phyloP scores from a whole-genome alignment of 495 filamentous ascomycete species.

The Neurospora sp. region DNA sequence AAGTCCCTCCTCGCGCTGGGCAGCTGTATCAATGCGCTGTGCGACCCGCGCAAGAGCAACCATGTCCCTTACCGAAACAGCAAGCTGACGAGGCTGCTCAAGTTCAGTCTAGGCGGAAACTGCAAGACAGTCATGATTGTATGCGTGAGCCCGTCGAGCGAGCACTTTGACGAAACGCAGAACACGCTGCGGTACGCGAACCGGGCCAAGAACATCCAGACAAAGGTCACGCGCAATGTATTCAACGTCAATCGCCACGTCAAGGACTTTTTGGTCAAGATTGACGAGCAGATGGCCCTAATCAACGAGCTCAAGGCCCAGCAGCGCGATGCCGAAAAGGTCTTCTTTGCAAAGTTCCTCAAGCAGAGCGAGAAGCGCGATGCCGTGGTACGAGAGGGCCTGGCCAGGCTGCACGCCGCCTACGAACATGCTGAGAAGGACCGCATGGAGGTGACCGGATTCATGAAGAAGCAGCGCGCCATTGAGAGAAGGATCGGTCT shows the following conservation, averaged over 20 bases:
- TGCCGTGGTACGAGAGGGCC: constrained; percentile 64
- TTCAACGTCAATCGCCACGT: constrained; percentile 99
- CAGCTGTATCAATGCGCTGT: constrained; percentile 98
- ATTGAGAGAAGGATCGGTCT: constrained; percentile 77
- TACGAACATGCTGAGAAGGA: constrained; percentile 77
- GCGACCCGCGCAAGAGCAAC: constrained; percentile 83
- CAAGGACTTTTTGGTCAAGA: constrained; percentile 96
- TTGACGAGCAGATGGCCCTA: constrained; percentile 84
- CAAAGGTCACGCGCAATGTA: constrained; percentile 95
- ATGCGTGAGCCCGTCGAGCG: constrained; percentile 91
- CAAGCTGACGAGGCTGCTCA: constrained; percentile 89
- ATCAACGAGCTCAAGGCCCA: constrained; percentile 91
- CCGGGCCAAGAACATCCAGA: constrained; percentile 98
- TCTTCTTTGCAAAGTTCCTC: constrained; percentile 79
- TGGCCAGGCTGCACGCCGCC: constrained; percentile 68
- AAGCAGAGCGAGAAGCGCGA: constrained; percentile 82
- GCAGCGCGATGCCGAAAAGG: constrained; percentile 79
- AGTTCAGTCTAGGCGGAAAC: constrained; percentile 95
- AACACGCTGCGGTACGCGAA: constrained; percentile 98
- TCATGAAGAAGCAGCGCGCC: constrained; percentile 75
- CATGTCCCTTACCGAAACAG: constrained; percentile 97
- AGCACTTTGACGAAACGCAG: constrained; percentile 97
- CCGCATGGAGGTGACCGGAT: constrained; percentile 63
- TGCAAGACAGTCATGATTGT: constrained; percentile 99
- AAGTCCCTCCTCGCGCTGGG: constrained; percentile 91